Evolutionary conservation across 2,329 filamentous ascomycete genomes (phyloP), one percentile per base, ranked within the genome.

Genomic region (Phaeoacremonium minimum): DNA sequence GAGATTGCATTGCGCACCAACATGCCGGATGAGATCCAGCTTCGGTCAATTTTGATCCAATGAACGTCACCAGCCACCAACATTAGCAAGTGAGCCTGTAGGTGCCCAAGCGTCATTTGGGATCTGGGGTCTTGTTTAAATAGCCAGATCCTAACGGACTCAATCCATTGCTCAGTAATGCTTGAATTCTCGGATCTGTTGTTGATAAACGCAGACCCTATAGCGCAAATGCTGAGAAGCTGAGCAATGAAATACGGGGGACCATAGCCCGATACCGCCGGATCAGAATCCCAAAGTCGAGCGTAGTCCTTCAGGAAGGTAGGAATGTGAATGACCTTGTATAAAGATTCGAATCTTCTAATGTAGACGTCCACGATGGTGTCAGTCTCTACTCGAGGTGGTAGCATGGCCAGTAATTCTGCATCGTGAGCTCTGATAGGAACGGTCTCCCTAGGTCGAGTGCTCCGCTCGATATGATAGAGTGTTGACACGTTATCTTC

Each of bases 201-300:
- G 22, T 26, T 26, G 3, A n/a, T 30, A 15, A 30, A 33, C n/a
- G 33, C 31, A 11, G 33, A 33, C 7, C 33, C 30, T 22, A 37
- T 40, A 14, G 38, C 38, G 22, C 38, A 40, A 11, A 40, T 30
- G 15, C 38, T 30, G 15, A 40, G 34, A 7, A 40, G 34, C 17
- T 40, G 38, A 13, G 38, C 33, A 9, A 40, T 30, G 15, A 40
- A 40, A 17, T 32, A 12, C 16, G 29, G 34, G 13, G 38, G 34
- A 9, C 30, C 33, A 5, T 29, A 20, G 11, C 28, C 30, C 6
- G 30, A 32, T 40, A 44, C 19, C 46, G 40, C 40, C 49, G 51
- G 12, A 44, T 37, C 26, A 80, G 33, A 12, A 46, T 30, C 26
- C 48, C 48, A 49, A 18, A 49, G 48, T 2, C 36, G 31, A 15